Evolutionary conservation across 1,284 basidiomycete genomes (phyloP), one percentile per base, ranked within the genome.

Genomic region (Fomitopsis schrenkii): DNA sequence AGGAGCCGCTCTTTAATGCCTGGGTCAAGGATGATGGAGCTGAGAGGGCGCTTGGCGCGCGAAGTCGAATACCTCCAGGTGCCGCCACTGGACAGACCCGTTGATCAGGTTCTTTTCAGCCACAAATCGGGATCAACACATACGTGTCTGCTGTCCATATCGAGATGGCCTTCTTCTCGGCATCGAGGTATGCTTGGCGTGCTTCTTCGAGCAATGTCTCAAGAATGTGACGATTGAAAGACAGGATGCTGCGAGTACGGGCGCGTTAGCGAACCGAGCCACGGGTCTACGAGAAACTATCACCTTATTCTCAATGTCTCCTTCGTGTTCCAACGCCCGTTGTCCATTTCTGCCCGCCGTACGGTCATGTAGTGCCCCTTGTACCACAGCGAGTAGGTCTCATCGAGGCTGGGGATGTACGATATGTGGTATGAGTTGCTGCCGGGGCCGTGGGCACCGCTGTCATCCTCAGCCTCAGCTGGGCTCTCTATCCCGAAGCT

Each of bases 351-450:
- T 19, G 63, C 66, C 10, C 82, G 79, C 5, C 71, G 76, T 42
- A 86, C 68, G 3, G 70, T 71, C 68, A 86, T 75, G 76, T 80
- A 83, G 17, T 75, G 77, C 3, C 75, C 66, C 57, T 79, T 79
- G 64, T 83, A 81, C 80, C 82, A 86, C 40, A 86, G 65, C 0
- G 76, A 72, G 57, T 84, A 80, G 3, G 77, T 75, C 7, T 74
- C 72, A 5, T 76, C 73, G 3, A 78, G 62, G 0, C 79, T 75
- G 1, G 86, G 86, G 7, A 85, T 69, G 67, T 80, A 87, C 0
- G 78, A 66, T 30, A 86, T 66, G 60, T 75, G 77, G 12, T 78
- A 75, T 40, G 48, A 3, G 41, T 59, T 55, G 38, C 44, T 55
- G 15, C 66, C 62, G 4, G 74, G 71, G 36, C 75, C 74, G 19